Evolutionary conservation across 306 rosid species (phyloP), one percentile per base, ranked within the genome.

Genomic region (Gastrolobium bilobum): DNA sequence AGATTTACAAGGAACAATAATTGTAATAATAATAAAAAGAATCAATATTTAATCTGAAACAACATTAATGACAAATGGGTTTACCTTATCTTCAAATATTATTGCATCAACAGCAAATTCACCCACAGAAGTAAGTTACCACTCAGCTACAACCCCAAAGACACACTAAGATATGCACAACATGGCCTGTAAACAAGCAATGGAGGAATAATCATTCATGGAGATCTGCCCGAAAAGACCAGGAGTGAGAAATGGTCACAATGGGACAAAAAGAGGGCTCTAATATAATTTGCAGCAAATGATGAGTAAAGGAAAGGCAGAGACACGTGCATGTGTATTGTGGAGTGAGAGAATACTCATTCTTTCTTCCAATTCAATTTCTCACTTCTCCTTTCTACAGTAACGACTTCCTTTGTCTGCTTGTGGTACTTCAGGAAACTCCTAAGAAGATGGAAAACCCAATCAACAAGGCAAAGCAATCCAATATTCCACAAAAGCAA

Each of bases 21-120:
- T 35, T 50, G 42, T 48, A 50, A 53, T 70, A 38, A 67, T 10
- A 26, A 7, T 40, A 47, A 39, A 83, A 72, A 65, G 29, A 58
- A 31, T n/a, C 3, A 74, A 71, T 15, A 15, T 72, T 46, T 58
- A 61, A 34, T 47, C 30, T 47, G 43, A 26, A 56, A 60, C 67
- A 80, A 79, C 54, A 72, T 81, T 33, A 78, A 84, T 54, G 85
- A 85, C 8, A 62, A 81, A 73, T 57, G 62, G 38, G 78, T 64
- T 50, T 84, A 92, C 98, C 99, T 84, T 89, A 81, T 82, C 90
- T 77, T 82, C 87, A 77, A 53, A 72, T 34, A 54, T 68, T 37
- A 83, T 84, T 74, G 79, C 82, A 84, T 81, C 90, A 26, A 86
- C 85, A 34, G 78, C 54, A 63, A 91, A 87, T 87, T 94, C 94